Conservation (phyloP, 1,284 basidiomycete species). For the Heterobasidion occidentale region DNA sequence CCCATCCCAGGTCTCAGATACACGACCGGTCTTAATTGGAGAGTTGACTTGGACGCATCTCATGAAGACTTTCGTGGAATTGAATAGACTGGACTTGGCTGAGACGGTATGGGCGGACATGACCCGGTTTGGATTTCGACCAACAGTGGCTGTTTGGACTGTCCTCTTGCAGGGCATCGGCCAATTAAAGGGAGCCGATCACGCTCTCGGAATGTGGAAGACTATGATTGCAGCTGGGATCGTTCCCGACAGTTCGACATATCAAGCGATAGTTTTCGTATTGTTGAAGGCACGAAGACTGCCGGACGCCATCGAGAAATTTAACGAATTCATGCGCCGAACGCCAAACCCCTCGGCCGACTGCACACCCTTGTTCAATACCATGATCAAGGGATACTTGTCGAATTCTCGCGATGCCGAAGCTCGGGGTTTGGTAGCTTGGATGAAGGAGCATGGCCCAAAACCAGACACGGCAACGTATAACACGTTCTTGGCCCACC, state of each 20-base stretch:
- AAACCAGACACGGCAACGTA: slow-evolving; percentile 66
- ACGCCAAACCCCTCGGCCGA: too few relatives aligned
- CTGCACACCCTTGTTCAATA: slow-evolving; percentile 46
- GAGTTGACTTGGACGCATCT: slow-evolving; percentile 55
- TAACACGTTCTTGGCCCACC: slow-evolving; percentile 70
- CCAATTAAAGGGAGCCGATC: slow-evolving; percentile 33
- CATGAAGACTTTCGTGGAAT: slow-evolving; percentile 49
- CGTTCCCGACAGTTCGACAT: slow-evolving; percentile 45
- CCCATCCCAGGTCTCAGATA: slow-evolving; percentile 21
- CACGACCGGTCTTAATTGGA: slow-evolving; percentile 41
- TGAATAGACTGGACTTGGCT: slow-evolving; percentile 45
- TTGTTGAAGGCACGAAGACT: slow-evolving; percentile 40
- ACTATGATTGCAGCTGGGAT: slow-evolving; percentile 46
- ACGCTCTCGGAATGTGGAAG: slow-evolving; percentile 49
- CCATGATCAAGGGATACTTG: slow-evolving; percentile 56
- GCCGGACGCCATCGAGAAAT: slow-evolving; percentile 38
- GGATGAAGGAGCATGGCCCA: slow-evolving; percentile 44
- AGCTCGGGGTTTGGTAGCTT: slow-evolving; percentile 38
- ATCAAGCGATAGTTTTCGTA: slow-evolving; percentile 52
- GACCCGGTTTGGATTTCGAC: slow-evolving; percentile 34
- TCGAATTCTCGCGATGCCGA: slow-evolving; percentile 29
- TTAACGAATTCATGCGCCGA: slow-evolving; percentile 33
- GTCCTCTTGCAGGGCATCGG: slow-evolving; percentile 56
- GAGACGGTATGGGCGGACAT: slow-evolving; percentile 60
- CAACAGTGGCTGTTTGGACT: slow-evolving; percentile 52